Percentiles rank a stretch among this genome's conserved stretches.
phyloP scores from a whole-genome alignment of 1,284 basidiomycete species.

The Boletellus deceptivus region DNA sequence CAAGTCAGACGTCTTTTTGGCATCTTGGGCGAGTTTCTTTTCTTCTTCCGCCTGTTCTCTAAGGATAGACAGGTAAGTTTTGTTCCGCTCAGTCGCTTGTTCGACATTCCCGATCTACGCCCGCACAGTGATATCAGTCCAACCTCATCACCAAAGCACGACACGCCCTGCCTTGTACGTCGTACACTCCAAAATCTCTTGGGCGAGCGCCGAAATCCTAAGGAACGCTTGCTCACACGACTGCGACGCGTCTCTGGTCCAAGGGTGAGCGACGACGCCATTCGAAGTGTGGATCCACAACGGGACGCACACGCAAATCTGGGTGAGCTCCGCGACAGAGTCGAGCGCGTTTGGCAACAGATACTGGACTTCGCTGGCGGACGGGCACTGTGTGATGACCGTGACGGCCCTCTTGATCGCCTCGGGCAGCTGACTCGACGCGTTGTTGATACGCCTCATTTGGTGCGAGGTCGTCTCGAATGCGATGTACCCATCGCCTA shows the following conservation, averaged over 20 bases:
- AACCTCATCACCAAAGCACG: not conserved
- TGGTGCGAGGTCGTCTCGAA: slow-evolving; percentile 21
- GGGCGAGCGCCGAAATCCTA: slow-evolving; percentile 11
- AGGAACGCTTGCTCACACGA: slow-evolving; percentile 14
- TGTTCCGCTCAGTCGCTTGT: slow-evolving; percentile 9
- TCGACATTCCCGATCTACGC: slow-evolving; percentile 11
- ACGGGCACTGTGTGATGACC: slow-evolving; percentile 13
- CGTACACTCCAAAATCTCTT: slow-evolving; percentile 18
- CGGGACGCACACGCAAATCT: slow-evolving; percentile 14
- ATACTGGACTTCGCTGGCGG: slow-evolving; percentile 10
- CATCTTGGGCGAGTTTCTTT: slow-evolving; percentile 8
- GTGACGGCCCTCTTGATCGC: slow-evolving; percentile 17
- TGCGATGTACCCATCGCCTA: slow-evolving; percentile 19
- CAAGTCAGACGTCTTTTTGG: slow-evolving; percentile 15
- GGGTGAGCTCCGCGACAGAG: slow-evolving; percentile 16
- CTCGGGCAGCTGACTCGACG: slow-evolving; percentile 17
- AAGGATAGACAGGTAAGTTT: slow-evolving; percentile 13
- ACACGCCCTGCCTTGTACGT: slow-evolving; percentile 11
- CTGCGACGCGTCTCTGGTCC: slow-evolving; percentile 12
- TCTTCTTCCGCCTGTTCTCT: slow-evolving; percentile 11
- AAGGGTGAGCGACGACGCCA: not conserved
- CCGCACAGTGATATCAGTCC: not conserved
- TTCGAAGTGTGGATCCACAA: not conserved
- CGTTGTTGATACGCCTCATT: slow-evolving; percentile 22
- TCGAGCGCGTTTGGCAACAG: slow-evolving; percentile 18